Conservation (phyloP, 306 rosid species). For the Purshia tridentata region DNA sequence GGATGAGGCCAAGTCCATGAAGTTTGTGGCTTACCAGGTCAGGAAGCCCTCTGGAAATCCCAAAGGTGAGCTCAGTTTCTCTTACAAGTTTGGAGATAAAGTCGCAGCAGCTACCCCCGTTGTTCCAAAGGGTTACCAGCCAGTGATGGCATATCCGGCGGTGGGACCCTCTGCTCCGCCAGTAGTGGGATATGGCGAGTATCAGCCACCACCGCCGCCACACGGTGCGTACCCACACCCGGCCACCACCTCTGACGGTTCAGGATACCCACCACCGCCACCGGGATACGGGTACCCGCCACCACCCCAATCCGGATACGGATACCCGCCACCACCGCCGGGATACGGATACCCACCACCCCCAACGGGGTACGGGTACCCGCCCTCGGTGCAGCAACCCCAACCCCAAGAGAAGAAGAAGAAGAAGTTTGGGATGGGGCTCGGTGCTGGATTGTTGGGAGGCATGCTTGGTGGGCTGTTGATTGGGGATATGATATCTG, state of each 20-base stretch:
- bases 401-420: slow-evolving; percentile 21
- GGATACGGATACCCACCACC: slow-evolving; percentile 34
- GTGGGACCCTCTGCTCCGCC: slow-evolving; percentile 28
- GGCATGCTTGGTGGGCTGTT: slow-evolving; percentile 74
- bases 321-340: slow-evolving; percentile 29
- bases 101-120: neutral
- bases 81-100: slow-evolving; percentile 38
- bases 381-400: slow-evolving; percentile 33
- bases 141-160: slow-evolving; percentile 29
- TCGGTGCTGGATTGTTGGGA: slow-evolving; percentile 83
- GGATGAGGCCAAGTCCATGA: slow-evolving; percentile 23
- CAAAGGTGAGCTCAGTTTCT: slow-evolving; percentile 51
- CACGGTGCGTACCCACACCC: neutral
- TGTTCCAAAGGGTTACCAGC: slow-evolving; percentile 11
- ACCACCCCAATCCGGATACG: slow-evolving; percentile 13
- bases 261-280: neutral
- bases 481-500: slow-evolving; percentile 78
- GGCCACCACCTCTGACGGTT: neutral
- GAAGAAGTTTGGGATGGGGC: slow-evolving; percentile 61
- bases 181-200: neutral
- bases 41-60: slow-evolving; percentile 51
- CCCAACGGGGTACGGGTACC: slow-evolving; percentile 9
- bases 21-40: slow-evolving; percentile 54
- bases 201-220: neutral
- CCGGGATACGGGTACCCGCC: slow-evolving; percentile 12